phyloP scores from a whole-genome alignment of 2,329 filamentous ascomycete species.

The Thermothelomyces thermophilus region DNA sequence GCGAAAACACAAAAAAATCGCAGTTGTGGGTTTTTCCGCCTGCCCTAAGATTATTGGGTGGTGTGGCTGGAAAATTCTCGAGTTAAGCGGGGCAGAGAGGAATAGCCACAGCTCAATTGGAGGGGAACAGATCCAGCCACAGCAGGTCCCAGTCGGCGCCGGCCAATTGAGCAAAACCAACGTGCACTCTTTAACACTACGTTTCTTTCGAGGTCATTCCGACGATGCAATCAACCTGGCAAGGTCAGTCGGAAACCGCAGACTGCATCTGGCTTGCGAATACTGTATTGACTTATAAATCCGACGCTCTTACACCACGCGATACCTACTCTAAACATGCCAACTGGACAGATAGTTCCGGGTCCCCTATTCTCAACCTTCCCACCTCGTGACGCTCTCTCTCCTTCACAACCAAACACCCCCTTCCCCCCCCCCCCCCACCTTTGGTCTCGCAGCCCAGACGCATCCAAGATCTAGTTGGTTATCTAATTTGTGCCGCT shows the following conservation, averaged over 20 bases:
- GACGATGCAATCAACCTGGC: too few species aligned
- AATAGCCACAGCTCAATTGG: slow-evolving; percentile 13
- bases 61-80: slow-evolving; percentile 23
- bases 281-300: slow-evolving; percentile 21
- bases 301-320: slow-evolving; percentile 24
- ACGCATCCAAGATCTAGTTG: neutral
- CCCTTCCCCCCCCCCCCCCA: too few species aligned
- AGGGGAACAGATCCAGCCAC: neutral
- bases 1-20: slow-evolving; percentile 24
- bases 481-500: slow-evolving; percentile 51
- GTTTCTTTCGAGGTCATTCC: too few species aligned
- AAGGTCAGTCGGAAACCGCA: too few species aligned
- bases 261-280: slow-evolving; percentile 14
- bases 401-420: neutral
- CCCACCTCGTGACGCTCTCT: neutral
- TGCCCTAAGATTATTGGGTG: slow-evolving; percentile 26
- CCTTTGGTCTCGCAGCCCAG: too few species aligned
- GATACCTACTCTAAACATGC: slow-evolving; percentile 17
- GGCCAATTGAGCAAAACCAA: too few species aligned
- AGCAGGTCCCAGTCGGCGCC: neutral
- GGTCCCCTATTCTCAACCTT: neutral
- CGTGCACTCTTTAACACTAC: too few species aligned
- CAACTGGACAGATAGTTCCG: neutral
- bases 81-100: slow-evolving; percentile 13
- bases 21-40: slow-evolving; percentile 27